phyloP scores from a whole-genome alignment of 305 asterid species.

The Fraxinus dipetala region DNA sequence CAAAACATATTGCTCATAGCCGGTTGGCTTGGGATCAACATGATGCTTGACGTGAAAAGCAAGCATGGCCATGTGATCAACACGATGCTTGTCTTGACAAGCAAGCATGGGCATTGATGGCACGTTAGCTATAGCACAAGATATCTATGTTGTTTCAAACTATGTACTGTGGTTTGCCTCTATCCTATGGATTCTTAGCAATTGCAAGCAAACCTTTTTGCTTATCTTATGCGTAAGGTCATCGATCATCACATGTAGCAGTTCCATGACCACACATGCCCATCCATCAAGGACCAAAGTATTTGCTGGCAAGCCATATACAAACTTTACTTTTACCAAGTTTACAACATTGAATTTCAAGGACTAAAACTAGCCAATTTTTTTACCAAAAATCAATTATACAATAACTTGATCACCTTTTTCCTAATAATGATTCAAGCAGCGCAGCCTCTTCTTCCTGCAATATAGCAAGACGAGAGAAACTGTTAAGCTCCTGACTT shows the following conservation, averaged over 20 bases:
- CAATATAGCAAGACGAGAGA: constrained; percentile 18
- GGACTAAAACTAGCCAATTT: background rate
- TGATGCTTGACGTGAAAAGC: background rate
- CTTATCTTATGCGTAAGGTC: background rate
- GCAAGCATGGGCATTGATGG: background rate
- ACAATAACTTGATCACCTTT: constrained; percentile 36
- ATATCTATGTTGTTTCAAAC: background rate
- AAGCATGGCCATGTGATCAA: background rate
- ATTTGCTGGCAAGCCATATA: background rate
- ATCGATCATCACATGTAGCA: background rate
- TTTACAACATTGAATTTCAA: background rate
- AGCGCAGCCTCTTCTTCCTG: constrained; percentile 96
- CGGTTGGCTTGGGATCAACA: background rate
- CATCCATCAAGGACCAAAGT: background rate
- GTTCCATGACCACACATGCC: background rate
- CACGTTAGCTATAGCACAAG: background rate
- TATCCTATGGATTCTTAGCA: background rate
- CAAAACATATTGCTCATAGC: background rate
- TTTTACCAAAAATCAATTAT: background rate
- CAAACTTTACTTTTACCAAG: background rate
- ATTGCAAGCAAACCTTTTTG: background rate
- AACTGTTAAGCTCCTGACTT: constrained; percentile 14
- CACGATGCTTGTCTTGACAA: background rate
- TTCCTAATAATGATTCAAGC: constrained; percentile 74
- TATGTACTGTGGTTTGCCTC: background rate